phyloP scores from a whole-genome alignment of 495 filamentous ascomycete genomes.

The Tirmania nivea region DNA sequence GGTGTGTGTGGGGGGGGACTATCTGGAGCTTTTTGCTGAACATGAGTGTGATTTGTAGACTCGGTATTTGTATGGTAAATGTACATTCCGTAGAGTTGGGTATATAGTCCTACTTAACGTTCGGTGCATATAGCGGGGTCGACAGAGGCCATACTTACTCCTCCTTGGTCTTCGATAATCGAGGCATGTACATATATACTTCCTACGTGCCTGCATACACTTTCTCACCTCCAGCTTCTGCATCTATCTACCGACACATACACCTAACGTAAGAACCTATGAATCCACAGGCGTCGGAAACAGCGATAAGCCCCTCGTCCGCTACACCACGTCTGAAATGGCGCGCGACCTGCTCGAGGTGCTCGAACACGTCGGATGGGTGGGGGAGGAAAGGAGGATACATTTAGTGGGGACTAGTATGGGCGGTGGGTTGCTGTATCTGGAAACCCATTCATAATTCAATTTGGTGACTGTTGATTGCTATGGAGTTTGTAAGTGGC shows the following conservation, averaged over 20 bases:
- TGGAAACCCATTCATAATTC: too few relatives aligned
- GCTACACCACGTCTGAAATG: constrained; percentile 57
- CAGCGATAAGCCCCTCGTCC: constrained; percentile 47
- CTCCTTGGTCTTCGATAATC: neutral
- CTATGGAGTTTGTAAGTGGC: constrained; percentile 38
- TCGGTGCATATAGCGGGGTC: neutral
- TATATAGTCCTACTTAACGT: too few relatives aligned
- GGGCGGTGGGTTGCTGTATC: constrained; percentile 29
- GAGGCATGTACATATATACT: neutral
- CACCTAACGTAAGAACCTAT: constrained; percentile 47
- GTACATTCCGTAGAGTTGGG: too few relatives aligned
- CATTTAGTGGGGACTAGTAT: constrained; percentile 56
- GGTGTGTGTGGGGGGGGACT: too few relatives aligned
- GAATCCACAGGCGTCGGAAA: constrained; percentile 39
- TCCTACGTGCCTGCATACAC: too few relatives aligned
- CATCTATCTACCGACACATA: too few relatives aligned
- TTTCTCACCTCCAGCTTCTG: too few relatives aligned
- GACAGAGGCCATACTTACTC: neutral
- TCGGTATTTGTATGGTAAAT: neutral
- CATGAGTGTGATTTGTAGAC: neutral
- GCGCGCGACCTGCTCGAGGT: constrained; percentile 50
- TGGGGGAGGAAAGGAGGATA: constrained; percentile 28
- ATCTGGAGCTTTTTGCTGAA: too few relatives aligned
- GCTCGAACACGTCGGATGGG: constrained; percentile 47
- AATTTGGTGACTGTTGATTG: too few relatives aligned